Evolutionary conservation across 176 grass and related monocot species (phyloP).

Genomic region (Carex cristatella): DNA sequence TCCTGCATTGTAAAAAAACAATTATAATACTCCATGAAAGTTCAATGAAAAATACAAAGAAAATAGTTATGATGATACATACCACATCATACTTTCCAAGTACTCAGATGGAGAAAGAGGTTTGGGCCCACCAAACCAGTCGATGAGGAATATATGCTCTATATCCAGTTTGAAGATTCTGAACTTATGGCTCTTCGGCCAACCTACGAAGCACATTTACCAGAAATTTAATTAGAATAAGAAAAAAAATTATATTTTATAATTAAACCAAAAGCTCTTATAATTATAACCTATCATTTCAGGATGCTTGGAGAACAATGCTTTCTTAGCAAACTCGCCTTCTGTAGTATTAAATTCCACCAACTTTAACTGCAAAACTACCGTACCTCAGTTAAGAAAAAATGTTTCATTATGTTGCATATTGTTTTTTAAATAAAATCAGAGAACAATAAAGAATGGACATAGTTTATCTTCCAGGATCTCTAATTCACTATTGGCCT

Average conservation of each 20-base stretch:
- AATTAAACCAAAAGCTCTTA: neutral
- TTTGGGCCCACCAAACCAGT: conserved; percentile 92
- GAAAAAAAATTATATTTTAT: neutral
- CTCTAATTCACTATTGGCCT: neutral
- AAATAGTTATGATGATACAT: neutral
- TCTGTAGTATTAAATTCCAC: conserved; percentile 56
- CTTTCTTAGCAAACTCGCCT: conserved; percentile 51
- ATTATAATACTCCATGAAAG: neutral
- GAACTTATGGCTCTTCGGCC: conserved; percentile 78
- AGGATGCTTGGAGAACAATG: conserved; percentile 74
- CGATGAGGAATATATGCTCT: conserved; percentile 79
- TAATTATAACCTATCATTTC: conserved; percentile 84
- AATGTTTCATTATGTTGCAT: neutral
- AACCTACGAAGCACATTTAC: conserved; percentile 41
- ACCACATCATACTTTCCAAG: conserved; percentile 46
- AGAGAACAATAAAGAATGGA: neutral
- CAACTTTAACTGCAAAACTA: conserved; percentile 54
- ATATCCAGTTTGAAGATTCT: conserved; percentile 76
- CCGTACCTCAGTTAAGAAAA: neutral
- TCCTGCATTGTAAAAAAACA: neutral
- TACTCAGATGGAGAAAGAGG: conserved; percentile 69
- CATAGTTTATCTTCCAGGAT: neutral
- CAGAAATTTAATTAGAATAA: conserved; percentile 16
- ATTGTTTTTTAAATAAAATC: neutral
- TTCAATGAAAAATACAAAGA: conserved; percentile 3